Evolutionary conservation across 1,284 basidiomycete genomes (phyloP), one percentile per base, ranked within the genome.

Genomic region (Trichosporon sp.): DNA sequence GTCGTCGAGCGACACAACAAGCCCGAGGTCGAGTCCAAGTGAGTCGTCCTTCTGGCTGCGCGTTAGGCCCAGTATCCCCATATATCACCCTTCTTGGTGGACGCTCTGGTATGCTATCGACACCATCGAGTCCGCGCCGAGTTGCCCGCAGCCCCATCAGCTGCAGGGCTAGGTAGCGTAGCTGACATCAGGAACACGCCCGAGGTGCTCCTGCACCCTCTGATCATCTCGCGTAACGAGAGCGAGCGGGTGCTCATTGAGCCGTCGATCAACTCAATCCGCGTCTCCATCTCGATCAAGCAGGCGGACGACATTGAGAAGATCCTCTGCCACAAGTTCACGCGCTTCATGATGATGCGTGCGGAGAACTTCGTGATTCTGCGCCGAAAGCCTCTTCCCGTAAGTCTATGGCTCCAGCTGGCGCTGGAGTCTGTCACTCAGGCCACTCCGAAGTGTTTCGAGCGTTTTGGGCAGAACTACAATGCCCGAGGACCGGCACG

Each of bases 221-320:
- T 99, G 65, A 91, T 90, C 64, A 97, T 99, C 83, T 94, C 94
- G 14, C 91, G 97, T 76, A 98, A 98, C 84, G 94, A 98, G 85
- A 92, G 94, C 78, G 97, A 99, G 83, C 91, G 92, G 72, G 96
- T 99, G 72, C 87, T 98, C 77, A 95, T 99, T 85, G 97, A 99
- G 84, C 91, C 96, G 0, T 94, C 92, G 0, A 90, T 99, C 85
- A 99, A 99, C 86, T 97, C 95, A 1, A 92, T 99, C 80, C 91
- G 97, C 38, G 87, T 99, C 74, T 93, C 91, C 83, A 98, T 99
- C 86, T 93, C 91, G 85, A 98, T 99, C 85, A 99, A 99, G 85
- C 97, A 99, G 83, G 96, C 97, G 35, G 97, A 99, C 85, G 97
- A 99, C 85, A 98, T 98, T 76, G 97, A 99, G 84, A 90, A 92